Evolutionary conservation across 2,329 filamentous ascomycete genomes (phyloP).

Genomic region (Cadophora sp.): DNA sequence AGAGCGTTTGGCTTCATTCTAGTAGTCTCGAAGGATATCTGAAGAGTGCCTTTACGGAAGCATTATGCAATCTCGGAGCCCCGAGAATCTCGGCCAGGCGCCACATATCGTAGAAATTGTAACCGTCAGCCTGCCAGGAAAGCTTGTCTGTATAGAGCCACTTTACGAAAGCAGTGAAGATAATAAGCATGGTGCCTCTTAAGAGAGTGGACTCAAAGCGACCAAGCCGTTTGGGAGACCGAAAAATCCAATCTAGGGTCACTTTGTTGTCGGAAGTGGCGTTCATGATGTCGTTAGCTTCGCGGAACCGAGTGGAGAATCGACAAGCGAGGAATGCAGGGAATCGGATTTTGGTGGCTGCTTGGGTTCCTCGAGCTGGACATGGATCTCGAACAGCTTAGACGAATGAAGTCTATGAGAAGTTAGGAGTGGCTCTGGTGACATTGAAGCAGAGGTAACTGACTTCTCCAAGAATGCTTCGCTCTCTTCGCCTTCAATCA

Average conservation of each 20-base stretch:
- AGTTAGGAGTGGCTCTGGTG: neutral
- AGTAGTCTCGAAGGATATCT: too few relatives aligned
- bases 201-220: neutral
- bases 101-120: neutral
- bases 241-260: neutral
- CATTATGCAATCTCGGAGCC: neutral
- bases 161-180: neutral
- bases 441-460: neutral
- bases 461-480: too few relatives aligned
- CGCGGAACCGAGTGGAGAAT: neutral
- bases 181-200: neutral
- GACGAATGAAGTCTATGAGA: neutral
- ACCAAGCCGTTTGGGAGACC: neutral
- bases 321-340: neutral
- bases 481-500: too few relatives aligned
- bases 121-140: neutral
- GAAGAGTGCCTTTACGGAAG: too few relatives aligned
- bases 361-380: neutral
- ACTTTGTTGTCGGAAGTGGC: neutral
- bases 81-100: neutral
- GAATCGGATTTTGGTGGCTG: neutral
- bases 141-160: neutral
- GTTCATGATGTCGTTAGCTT: neutral
- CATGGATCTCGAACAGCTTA: neutral
- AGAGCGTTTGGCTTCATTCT: too few relatives aligned